Evolutionary conservation across 495 filamentous ascomycete species (phyloP), one percentile per base, ranked within the genome.

Genomic region (Penicillium fimorum): DNA sequence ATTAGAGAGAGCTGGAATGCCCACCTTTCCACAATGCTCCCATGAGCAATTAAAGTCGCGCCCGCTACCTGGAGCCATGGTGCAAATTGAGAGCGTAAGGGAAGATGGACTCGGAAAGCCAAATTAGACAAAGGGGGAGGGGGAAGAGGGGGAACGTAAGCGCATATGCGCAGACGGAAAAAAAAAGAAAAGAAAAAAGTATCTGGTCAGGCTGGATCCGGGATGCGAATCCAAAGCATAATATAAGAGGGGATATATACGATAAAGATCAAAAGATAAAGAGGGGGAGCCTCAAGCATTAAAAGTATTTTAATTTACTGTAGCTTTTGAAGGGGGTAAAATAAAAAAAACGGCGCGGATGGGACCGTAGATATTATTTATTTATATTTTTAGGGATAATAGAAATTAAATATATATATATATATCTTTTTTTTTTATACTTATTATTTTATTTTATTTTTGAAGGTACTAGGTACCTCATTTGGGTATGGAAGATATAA

Each of bases 1-100:
- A n/a, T 41, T 12, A 37, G 13, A 45, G 22, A 3, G 33, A 37
- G 38, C n/a, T 38, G 27, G 24, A 46, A 8, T 13, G 50, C 65
- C 53, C 67, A 79, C 76, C 74, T 79, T 79, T 57, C 68, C 68
- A 70, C 76, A 79, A 43, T 70, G 62, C 49, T 73, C 69, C 76
- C 76, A 79, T 12, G 76, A 64, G 64, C 76, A 79, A 57, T 71
- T 76, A 59, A 79, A 79, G 49, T 76, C 74, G 60, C 76, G 76
- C 43, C 70, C 72, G 56, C 61, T 70, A 24, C 74, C 74, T 38
- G 76, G 74, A 53, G 76, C 76, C 76, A 79, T 79, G 61, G 49
- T 47, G 47, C 51, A 18, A 41, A 15, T 46, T 15, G 15, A 38
- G 15, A 38, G 7, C 15, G n/a, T 7, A 11, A 38, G n/a, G 7